Conservation (phyloP, 1,139 yeast genomes). For the Kurtzmaniella quercitrusa region DNA sequence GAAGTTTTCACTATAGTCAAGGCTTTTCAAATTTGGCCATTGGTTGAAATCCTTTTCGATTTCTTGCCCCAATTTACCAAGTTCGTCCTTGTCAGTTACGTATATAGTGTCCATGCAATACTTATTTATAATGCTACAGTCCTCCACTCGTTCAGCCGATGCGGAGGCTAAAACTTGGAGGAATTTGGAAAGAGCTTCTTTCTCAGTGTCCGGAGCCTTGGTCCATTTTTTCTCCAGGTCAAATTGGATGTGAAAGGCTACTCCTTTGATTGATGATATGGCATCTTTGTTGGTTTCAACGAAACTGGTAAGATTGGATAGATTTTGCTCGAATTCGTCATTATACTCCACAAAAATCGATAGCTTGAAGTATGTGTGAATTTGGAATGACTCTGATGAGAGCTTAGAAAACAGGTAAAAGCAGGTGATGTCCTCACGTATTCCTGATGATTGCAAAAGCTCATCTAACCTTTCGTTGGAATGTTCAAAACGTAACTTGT, state of each 20-base stretch:
- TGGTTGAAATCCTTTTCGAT: conserved; percentile 35
- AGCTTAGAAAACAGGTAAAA: background rate
- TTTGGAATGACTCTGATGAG: background rate
- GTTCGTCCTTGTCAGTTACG: conserved; percentile 31
- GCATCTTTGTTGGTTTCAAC: conserved; percentile 16
- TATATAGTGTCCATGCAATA: conserved; percentile 33
- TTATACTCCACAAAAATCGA: conserved; percentile 33
- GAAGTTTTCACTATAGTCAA: conserved; percentile 40
- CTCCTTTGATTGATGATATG: conserved; percentile 18
- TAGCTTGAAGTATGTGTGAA: background rate
- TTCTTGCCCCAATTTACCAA: conserved; percentile 32
- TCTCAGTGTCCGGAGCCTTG: conserved; percentile 25
- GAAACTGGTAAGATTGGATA: conserved; percentile 20
- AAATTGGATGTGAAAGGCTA: conserved; percentile 38
- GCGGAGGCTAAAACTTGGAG: conserved; percentile 18
- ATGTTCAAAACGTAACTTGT: conserved; percentile 27
- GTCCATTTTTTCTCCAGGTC: conserved; percentile 32
- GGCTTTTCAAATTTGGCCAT: conserved; percentile 31
- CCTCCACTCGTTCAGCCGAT: conserved; percentile 29
- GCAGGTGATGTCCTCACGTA: background rate
- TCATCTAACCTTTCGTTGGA: conserved; percentile 26
- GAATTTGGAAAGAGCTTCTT: conserved; percentile 22
- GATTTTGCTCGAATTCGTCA: conserved; percentile 23
- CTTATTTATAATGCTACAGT: conserved; percentile 38
- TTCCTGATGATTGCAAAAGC: background rate